phyloP scores from a whole-genome alignment of 768 basidiomycete genomes.

The Pleurotus ostreatus region DNA sequence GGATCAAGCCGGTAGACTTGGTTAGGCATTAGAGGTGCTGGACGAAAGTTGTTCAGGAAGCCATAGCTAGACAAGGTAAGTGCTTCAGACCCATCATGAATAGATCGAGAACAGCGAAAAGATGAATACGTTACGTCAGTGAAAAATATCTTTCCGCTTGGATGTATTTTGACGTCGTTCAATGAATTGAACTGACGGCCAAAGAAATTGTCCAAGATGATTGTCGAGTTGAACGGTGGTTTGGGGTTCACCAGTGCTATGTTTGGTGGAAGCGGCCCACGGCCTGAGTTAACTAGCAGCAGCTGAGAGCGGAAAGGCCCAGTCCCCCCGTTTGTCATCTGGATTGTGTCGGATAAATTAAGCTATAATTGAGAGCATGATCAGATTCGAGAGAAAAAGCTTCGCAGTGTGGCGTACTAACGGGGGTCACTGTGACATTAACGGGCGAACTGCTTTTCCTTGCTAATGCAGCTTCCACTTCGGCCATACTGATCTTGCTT shows the following conservation, averaged over 20 bases:
- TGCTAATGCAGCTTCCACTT: conserved; percentile 44
- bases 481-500: conserved; percentile 56
- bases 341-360: conserved; percentile 49
- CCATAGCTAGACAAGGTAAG: conserved; percentile 44
- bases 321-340: conserved; percentile 71
- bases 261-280: conserved; percentile 57
- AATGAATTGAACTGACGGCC: conserved; percentile 81
- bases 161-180: conserved; percentile 76
- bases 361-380: conserved; percentile 34
- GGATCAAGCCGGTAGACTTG: conserved; percentile 80
- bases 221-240: conserved; percentile 61
- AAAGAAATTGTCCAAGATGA: conserved; percentile 74
- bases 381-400: neutral
- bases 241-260: conserved; percentile 62
- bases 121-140: conserved; percentile 61
- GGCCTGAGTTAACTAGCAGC: conserved; percentile 62
- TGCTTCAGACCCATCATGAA: neutral
- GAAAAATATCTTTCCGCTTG: conserved; percentile 69
- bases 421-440: conserved; percentile 45
- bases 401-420: conserved; percentile 16
- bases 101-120: neutral
- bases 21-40: conserved; percentile 58
- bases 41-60: conserved; percentile 62
- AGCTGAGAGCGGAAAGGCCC: conserved; percentile 57
- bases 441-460: conserved; percentile 29